phyloP scores from a whole-genome alignment of 345 rosid species.

The Xanthoceras sorbifolium region DNA sequence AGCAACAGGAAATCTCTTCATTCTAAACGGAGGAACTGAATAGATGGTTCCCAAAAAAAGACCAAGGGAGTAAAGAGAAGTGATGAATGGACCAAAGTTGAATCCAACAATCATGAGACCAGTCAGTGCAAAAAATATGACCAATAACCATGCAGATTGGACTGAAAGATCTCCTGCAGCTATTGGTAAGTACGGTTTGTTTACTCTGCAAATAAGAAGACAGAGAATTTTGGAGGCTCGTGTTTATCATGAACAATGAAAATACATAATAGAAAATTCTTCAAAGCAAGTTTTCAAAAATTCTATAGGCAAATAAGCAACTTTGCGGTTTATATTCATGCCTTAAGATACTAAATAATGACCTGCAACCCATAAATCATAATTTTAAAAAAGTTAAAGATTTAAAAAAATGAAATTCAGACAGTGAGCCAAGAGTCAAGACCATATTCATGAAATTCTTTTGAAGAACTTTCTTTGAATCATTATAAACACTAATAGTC shows the following conservation, averaged over 20 bases:
- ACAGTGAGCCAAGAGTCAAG: not conserved
- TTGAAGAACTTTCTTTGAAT: not conserved
- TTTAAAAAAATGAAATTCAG: not conserved
- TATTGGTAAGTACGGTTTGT: slow-evolving; percentile 95
- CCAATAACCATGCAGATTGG: slow-evolving; percentile 88
- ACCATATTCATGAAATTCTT: not conserved
- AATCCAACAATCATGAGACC: slow-evolving; percentile 72
- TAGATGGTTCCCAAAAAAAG: slow-evolving; percentile 93
- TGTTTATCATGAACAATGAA: slow-evolving; percentile 3
- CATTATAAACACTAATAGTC: not conserved
- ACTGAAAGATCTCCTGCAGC: slow-evolving; percentile 98
- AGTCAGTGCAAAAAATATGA: slow-evolving; percentile 68
- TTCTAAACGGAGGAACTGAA: slow-evolving; percentile 93
- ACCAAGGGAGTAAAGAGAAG: slow-evolving; percentile 76
- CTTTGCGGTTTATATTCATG: not conserved
- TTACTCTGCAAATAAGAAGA: slow-evolving; percentile 69
- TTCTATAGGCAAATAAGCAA: not conserved
- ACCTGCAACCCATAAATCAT: not conserved
- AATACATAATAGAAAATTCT: not conserved
- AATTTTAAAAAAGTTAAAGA: not conserved
- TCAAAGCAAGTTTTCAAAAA: not conserved
- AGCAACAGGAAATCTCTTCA: slow-evolving; percentile 87
- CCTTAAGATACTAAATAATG: not conserved
- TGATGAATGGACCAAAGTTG: slow-evolving; percentile 85
- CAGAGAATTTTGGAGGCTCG: slow-evolving; percentile 3